Evolutionary conservation across 1,139 yeast species (phyloP), one percentile per base, ranked within the genome.

Genomic region (Suhomyces panamericanus): DNA sequence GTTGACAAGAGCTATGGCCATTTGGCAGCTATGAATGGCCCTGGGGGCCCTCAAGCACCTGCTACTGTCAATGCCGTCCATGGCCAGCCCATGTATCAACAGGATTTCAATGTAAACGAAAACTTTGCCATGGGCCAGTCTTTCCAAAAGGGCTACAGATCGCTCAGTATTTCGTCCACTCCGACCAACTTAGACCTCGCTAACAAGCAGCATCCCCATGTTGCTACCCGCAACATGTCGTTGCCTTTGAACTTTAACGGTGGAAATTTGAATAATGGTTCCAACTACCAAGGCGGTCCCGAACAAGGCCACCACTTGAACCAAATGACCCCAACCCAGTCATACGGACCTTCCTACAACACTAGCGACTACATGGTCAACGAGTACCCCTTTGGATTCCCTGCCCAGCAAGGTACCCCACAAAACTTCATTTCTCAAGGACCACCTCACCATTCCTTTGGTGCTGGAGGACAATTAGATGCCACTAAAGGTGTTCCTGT

Each of bases 31-130:
- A 28, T 32, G 32, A 32, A 32, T 37, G 44, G 44, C 35, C 39
- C 43, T 30, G 41, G 41, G 41, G 42, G 42, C 30, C 35, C 33
- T 29, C 35, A 28, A 22, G 13, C 33, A 7, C 3, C 26, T 17
- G 26, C 16, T 15, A 7, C 33, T 9, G 34, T 14, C 29, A 35
- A 30, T 14, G 22, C 10, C 15, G 42, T 34, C 6, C 17, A 27
- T 14, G 40, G 40, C 14, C 40, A 38, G 22, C 15, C 40, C 6
- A n/a, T 35, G 12, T 38, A 37, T 27, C 48, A 42, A 32, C 52
- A 55, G 39, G 71, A 66, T 45, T 66, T 66, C 46, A 51, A 63
- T 15, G 49, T 49, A 16, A 47, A 44, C 32, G 47, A 46, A 13
- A 34, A 38, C 27, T 44, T 16, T 12, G 24, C 33, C 6, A 31